phyloP scores from a whole-genome alignment of 257 asterid genomes.

The Orobanche coerulescens region DNA sequence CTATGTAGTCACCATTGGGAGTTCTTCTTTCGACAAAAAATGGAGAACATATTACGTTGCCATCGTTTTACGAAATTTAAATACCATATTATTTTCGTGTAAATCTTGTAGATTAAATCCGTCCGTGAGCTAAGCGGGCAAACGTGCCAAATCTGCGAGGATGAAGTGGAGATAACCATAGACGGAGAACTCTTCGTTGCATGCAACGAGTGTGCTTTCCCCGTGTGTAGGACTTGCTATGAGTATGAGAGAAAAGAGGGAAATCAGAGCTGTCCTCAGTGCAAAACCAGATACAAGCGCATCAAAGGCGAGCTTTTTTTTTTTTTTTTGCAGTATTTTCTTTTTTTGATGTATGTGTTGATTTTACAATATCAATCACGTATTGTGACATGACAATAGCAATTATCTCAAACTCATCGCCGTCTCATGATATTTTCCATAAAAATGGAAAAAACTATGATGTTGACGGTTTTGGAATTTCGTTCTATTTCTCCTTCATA shows the following conservation, averaged over 20 bases:
- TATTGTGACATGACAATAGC: too few relatives aligned
- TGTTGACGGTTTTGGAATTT: too few relatives aligned
- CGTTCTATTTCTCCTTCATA: too few relatives aligned
- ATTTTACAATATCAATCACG: too few relatives aligned
- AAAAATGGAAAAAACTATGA: too few relatives aligned
- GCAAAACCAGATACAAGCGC: constrained; percentile 89
- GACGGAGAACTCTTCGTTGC: constrained; percentile 82
- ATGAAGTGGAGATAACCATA: constrained; percentile 54
- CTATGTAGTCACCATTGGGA: not conserved
- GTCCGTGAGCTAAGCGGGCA: constrained; percentile 63
- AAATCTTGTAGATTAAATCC: constrained; percentile 48
- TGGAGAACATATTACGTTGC: not conserved
- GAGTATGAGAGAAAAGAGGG: constrained; percentile 93
- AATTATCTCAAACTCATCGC: too few relatives aligned
- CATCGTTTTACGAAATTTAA: constrained; percentile 4
- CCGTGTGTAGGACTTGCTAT: constrained; percentile 74
- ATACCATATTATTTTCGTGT: not conserved
- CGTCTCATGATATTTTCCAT: too few relatives aligned
- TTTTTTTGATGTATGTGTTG: too few relatives aligned
- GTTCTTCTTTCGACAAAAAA: not conserved
- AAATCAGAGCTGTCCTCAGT: constrained; percentile 77
- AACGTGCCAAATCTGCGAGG: constrained; percentile 72
- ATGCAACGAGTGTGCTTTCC: constrained; percentile 95
- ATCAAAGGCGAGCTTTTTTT: constrained; percentile 45
- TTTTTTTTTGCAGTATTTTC: too few relatives aligned